A percentile compares a stretch with the other conserved stretches of the same genome.
phyloP scores from a whole-genome alignment of 1,284 basidiomycete species.

The Puccinia horiana region DNA sequence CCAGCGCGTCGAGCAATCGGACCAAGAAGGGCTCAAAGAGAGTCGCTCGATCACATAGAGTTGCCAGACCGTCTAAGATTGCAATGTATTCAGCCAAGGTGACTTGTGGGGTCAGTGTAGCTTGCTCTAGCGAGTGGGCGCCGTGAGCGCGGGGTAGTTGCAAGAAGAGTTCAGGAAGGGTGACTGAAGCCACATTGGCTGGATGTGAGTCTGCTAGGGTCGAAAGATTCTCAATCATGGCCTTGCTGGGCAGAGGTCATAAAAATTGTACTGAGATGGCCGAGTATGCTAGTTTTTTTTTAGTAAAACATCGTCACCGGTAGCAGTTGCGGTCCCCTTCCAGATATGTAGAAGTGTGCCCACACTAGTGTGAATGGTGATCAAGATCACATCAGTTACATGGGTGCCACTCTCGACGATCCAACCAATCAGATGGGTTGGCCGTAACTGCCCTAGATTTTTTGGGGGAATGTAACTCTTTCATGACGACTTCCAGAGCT shows the following conservation, averaged over 20 bases:
- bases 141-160: conserved; percentile 61
- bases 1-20: conserved; percentile 76
- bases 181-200: conserved; percentile 72
- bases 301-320: conserved; percentile 2
- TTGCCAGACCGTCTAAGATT: conserved; percentile 71
- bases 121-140: conserved; percentile 54
- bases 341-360: conserved; percentile 22
- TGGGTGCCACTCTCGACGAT: conserved; percentile 28
- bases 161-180: conserved; percentile 76
- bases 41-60: conserved; percentile 72
- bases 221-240: conserved; percentile 71
- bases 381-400: conserved; percentile 6
- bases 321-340: conserved; percentile 12
- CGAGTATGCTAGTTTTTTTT: conserved; percentile 31
- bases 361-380: conserved; percentile 5
- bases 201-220: conserved; percentile 69
- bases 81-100: conserved; percentile 64
- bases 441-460: conserved; percentile 84
- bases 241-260: conserved; percentile 63
- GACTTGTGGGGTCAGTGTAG: neutral
- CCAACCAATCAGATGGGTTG: conserved; percentile 67
- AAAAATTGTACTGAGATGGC: conserved; percentile 34
- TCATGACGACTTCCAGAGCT: conserved; percentile 76
- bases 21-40: conserved; percentile 83
- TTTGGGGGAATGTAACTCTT: conserved; percentile 79